Percentiles rank a stretch among this genome's conserved stretches.
These are phyloP conservation scores for Pseudoperonospora humuli DNA, from an alignment of 352 stramenopile genomes.

Conservation along the genomic window DNA sequence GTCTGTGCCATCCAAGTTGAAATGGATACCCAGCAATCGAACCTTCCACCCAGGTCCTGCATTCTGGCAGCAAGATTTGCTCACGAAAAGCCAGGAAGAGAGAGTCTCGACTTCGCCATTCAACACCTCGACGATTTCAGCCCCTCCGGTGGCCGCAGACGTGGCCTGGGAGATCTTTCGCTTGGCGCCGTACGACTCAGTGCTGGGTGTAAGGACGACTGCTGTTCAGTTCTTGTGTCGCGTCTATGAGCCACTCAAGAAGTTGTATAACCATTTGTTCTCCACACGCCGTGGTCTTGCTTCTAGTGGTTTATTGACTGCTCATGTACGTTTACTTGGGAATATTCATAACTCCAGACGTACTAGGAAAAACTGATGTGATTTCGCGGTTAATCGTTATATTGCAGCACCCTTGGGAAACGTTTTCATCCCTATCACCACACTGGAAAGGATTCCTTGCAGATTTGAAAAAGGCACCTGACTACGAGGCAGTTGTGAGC, in stretches of 20 bases:
- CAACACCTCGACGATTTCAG: constrained; percentile 51
- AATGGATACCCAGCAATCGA: constrained; percentile 55
- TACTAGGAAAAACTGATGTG: background rate
- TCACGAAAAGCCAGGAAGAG: background rate
- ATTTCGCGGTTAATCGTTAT: background rate
- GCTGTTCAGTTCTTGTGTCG: constrained; percentile 69
- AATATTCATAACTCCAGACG: background rate
- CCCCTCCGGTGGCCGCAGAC: constrained; percentile 64
- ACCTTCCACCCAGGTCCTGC: constrained; percentile 78
- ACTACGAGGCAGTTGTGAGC: constrained; percentile 38
- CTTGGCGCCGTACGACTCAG: constrained; percentile 67
- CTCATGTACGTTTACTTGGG: constrained; percentile 29
- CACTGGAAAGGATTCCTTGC: constrained; percentile 53
- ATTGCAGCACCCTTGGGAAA: constrained; percentile 76
- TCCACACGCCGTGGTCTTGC: constrained; percentile 17
- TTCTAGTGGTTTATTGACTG: constrained; percentile 27
- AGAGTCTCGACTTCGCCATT: constrained; percentile 3
- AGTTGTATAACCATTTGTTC: constrained; percentile 48
- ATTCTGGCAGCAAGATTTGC: constrained; percentile 35
- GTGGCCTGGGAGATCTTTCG: constrained; percentile 80
- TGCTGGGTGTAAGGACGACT: constrained; percentile 43
- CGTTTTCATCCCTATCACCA: constrained; percentile 61
- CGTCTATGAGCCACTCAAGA: constrained; percentile 51
- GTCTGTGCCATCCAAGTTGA: constrained; percentile 34
- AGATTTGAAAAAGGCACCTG: constrained; percentile 33